Evolutionary conservation across 2,329 filamentous ascomycete species (phyloP).

Genomic region (Coniochaeta ligniaria): DNA sequence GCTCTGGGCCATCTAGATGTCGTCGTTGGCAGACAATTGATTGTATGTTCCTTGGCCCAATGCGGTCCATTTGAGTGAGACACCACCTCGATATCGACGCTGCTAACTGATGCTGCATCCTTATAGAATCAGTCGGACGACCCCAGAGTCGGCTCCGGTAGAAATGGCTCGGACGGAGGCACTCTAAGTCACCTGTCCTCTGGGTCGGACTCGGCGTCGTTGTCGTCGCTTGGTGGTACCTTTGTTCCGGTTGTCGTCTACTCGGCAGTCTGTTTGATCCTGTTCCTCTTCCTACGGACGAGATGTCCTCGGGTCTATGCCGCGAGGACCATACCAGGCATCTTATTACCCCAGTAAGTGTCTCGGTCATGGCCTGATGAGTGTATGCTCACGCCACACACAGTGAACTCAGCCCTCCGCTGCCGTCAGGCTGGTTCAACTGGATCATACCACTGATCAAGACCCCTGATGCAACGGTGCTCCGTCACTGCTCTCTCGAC

Average conservation of each 20-base stretch:
- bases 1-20: background rate
- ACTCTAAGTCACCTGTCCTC: constrained; percentile 25
- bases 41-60: background rate
- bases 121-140: constrained; percentile 24
- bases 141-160: constrained; percentile 33
- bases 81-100: background rate
- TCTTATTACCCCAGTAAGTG: constrained; percentile 46
- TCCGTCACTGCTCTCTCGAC: constrained; percentile 84
- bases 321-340: constrained; percentile 43
- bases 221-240: constrained; percentile 37
- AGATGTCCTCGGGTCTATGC: constrained; percentile 46
- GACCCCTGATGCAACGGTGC: constrained; percentile 65
- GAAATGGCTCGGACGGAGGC: constrained; percentile 30
- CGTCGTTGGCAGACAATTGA: background rate
- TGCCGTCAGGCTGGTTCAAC: constrained; percentile 50
- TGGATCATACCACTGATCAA: constrained; percentile 59
- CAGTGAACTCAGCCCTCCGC: constrained; percentile 48
- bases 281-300: constrained; percentile 43
- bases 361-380: constrained; percentile 42
- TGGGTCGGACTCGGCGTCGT: constrained; percentile 31
- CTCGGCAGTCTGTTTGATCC: constrained; percentile 37
- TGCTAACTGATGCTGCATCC: background rate
- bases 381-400: background rate
- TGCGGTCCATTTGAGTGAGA: background rate
- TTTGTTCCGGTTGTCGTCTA: constrained; percentile 45